These are phyloP conservation scores for Heliamphora pulchella DNA, from an alignment of 179 eudicot genomes.

Conservation along the genomic window DNA sequence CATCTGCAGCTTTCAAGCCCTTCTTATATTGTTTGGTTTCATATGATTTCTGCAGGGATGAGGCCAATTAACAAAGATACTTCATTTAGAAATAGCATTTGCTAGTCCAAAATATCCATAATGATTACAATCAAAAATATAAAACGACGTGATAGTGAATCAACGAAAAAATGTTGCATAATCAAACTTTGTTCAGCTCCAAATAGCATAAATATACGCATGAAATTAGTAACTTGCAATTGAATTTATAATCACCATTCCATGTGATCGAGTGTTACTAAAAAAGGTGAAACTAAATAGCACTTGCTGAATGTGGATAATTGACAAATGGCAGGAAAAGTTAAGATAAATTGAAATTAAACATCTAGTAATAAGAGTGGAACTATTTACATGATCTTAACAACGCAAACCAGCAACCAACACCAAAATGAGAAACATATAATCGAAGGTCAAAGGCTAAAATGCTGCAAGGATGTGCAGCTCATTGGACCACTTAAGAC, in stretches of 20 bases:
- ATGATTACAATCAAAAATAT: background rate
- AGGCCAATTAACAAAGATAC: background rate
- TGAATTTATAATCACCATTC: background rate
- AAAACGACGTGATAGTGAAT: background rate
- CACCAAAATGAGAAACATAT: background rate
- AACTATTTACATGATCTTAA: background rate
- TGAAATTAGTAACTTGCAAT: background rate
- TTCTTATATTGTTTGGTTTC: conserved; percentile 97
- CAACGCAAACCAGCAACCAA: background rate
- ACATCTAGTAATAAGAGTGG: background rate
- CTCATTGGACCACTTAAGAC: background rate
- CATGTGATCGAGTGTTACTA: background rate
- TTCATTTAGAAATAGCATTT: conserved; percentile 2
- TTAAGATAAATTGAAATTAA: background rate
- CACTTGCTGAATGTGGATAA: background rate
- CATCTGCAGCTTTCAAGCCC: conserved; percentile 97
- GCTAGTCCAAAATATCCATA: background rate
- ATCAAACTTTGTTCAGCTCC: background rate
- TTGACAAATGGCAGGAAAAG: background rate
- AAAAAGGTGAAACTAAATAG: background rate
- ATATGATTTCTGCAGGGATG: conserved; percentile 72
- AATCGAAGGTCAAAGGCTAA: background rate
- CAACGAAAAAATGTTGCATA: background rate
- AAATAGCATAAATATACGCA: background rate
- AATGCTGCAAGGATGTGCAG: background rate